A percentile compares a stretch with the other conserved stretches of the same genome.
Evolutionary conservation across 805 yeast genomes (phyloP).

Genomic region (Wickerhamomyces hampshirensis): DNA sequence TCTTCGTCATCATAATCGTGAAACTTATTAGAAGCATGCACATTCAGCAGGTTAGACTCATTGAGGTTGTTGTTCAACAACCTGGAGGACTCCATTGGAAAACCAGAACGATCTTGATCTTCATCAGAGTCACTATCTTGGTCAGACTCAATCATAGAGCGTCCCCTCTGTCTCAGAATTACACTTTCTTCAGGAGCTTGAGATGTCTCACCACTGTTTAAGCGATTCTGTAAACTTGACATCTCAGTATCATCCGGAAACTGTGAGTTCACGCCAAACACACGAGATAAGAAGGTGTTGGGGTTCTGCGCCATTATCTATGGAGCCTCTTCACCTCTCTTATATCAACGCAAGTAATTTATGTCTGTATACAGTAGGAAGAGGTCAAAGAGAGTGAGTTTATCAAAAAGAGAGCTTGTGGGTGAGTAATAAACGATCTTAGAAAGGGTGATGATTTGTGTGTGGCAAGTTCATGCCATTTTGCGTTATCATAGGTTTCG

Average conservation of each 20-base stretch:
- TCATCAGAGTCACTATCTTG: constrained; percentile 14
- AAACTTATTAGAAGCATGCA: constrained; percentile 1
- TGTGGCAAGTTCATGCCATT: too few relatives aligned
- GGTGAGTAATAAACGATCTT: too few relatives aligned
- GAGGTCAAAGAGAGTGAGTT: too few relatives aligned
- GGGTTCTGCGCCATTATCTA: constrained; percentile 19
- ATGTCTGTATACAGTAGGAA: too few relatives aligned
- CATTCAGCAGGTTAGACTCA: constrained; percentile 10
- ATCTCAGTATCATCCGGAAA: constrained; percentile 20
- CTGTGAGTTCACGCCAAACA: constrained; percentile 45
- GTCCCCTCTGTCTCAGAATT: constrained; percentile 9
- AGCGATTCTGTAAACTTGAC: constrained; percentile 13
- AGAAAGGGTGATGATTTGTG: too few relatives aligned
- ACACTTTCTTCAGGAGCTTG: too few relatives aligned
- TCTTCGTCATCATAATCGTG: constrained; percentile 1
- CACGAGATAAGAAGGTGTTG: constrained; percentile 60
- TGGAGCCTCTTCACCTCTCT: too few relatives aligned
- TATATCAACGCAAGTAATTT: too few relatives aligned
- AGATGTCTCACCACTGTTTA: constrained; percentile 14
- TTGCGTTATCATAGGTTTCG: too few relatives aligned
- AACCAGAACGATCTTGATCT: not conserved
- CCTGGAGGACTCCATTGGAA: constrained; percentile 3
- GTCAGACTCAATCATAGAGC: constrained; percentile 24
- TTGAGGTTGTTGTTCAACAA: constrained; percentile 8
- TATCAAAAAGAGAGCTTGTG: too few relatives aligned